Evolutionary conservation across 176 grass and related monocot species (phyloP).

Genomic region (Raddia guianensis): DNA sequence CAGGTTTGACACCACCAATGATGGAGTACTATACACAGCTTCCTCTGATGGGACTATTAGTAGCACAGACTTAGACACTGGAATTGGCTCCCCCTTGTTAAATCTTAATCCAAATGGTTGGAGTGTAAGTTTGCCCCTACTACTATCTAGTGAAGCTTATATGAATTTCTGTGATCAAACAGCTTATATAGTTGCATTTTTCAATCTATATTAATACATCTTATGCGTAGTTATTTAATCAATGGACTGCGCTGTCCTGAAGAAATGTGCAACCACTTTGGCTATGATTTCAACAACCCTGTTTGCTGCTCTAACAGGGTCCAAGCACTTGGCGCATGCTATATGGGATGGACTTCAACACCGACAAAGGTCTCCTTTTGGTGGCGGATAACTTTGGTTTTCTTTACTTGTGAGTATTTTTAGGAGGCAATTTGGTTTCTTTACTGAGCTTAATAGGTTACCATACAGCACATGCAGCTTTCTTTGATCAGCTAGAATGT

Average conservation of each 20-base stretch:
- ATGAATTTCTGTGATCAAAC: not conserved
- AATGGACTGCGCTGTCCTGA: slow-evolving; percentile 15
- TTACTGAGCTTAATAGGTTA: not conserved
- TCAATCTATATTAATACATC: not conserved
- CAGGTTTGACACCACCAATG: slow-evolving; percentile 69
- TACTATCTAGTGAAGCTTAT: not conserved
- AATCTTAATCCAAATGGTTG: slow-evolving; percentile 92
- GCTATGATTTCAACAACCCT: not conserved
- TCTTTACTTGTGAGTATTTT: slow-evolving; percentile 73
- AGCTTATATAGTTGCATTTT: not conserved
- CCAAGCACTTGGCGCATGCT: slow-evolving; percentile 82
- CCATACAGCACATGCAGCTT: not conserved
- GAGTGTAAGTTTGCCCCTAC: slow-evolving; percentile 57
- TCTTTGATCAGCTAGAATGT: not conserved
- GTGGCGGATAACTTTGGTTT: slow-evolving; percentile 83
- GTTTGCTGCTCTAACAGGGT: slow-evolving; percentile 58
- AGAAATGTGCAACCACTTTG: slow-evolving; percentile 11
- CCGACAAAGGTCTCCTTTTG: slow-evolving; percentile 69
- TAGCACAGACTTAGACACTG: slow-evolving; percentile 84
- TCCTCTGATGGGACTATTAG: slow-evolving; percentile 91
- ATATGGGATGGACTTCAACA: slow-evolving; percentile 87
- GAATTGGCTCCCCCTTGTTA: slow-evolving; percentile 68
- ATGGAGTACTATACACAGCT: slow-evolving; percentile 79
- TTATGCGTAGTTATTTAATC: not conserved
- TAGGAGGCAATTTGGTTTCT: not conserved